Percentiles rank a stretch among this genome's conserved stretches.
Evolutionary conservation across 306 rosid species (phyloP).

Genomic region (peach (Prunus persica)): DNA sequence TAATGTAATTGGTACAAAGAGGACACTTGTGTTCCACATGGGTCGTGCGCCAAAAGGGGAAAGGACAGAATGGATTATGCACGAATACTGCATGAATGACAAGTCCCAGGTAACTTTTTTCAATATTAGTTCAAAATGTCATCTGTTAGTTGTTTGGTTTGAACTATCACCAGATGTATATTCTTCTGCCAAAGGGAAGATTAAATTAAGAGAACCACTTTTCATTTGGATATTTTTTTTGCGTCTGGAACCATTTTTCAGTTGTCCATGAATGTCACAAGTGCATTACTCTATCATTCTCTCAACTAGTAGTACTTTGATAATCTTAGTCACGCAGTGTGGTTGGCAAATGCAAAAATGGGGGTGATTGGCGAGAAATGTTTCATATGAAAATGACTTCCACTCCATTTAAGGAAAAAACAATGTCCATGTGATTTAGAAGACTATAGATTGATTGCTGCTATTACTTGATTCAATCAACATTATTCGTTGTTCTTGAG

Average conservation of each 20-base stretch:
- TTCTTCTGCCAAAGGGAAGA: neutral
- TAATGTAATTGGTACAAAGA: constrained; percentile 69
- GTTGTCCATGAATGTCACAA: neutral
- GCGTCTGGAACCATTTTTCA: neutral
- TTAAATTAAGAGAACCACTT: neutral
- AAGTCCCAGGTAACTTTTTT: constrained; percentile 63
- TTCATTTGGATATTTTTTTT: too few species aligned
- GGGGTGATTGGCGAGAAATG: neutral
- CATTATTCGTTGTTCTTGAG: neutral
- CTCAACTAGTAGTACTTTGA: neutral
- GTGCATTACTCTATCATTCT: neutral
- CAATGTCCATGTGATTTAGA: neutral
- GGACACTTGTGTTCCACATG: constrained; percentile 85
- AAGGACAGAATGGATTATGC: constrained; percentile 97
- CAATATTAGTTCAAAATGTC: neutral
- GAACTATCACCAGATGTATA: neutral
- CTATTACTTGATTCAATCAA: neutral
- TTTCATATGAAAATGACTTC: neutral
- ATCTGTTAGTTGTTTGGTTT: neutral
- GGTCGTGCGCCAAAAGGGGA: constrained; percentile 98
- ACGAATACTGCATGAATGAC: constrained; percentile 70
- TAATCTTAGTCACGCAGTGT: neutral
- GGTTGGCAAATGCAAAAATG: neutral
- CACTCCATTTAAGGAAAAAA: neutral
- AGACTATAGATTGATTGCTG: too few species aligned